Evolutionary conservation across 1,139 yeast genomes (phyloP), one percentile per base, ranked within the genome.

Genomic region (Meyerozyma guilliermondii): DNA sequence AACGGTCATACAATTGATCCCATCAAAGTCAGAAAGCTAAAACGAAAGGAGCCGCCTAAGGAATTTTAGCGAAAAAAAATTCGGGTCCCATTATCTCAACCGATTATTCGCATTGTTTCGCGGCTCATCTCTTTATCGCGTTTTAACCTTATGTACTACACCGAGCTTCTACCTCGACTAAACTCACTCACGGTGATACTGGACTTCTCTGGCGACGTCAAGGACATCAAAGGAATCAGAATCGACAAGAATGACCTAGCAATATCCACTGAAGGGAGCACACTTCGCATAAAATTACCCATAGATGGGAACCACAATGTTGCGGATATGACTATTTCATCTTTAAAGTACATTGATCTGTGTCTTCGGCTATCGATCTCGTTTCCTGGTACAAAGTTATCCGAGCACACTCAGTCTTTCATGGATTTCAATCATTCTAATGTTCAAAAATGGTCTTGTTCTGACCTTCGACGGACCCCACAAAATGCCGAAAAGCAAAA

Each of bases 111-210:
- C 28, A 26, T 26, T 26, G 14, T 29, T 10, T 29, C 33, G 16
- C 16, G 5, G 10, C 33, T 9, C 33, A 29, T 29, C 33, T 2
- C 14, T 26, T 26, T 26, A 26, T 26, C 28, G 28, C 28, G 28
- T 13, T n/a, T 11, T 10, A 30, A 14, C 10, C 11, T 14, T 23
- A 68, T 68, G 74, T 67, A 63, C 44, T 52, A 56, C 37, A 51
- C 66, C n/a, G 77, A 71, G 46, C 60, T 60, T 43, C 57, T 71
- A n/a, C 73, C 76, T 9, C 57, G 76, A 42, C 50, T 71, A 18
- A 57, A 58, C 35, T 51, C 63, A 27, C 50, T 70, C n/a, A 55
- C 72, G 3, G 55, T 64, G 14, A 53, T 59, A 2, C 27, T 62
- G 3, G 67, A 63, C 34, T 59, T 53, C 38, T 45, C 48, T 6